These are phyloP conservation scores for Naganishia friedmannii DNA, from an alignment of 768 basidiomycete genomes.

Conservation along the genomic window DNA sequence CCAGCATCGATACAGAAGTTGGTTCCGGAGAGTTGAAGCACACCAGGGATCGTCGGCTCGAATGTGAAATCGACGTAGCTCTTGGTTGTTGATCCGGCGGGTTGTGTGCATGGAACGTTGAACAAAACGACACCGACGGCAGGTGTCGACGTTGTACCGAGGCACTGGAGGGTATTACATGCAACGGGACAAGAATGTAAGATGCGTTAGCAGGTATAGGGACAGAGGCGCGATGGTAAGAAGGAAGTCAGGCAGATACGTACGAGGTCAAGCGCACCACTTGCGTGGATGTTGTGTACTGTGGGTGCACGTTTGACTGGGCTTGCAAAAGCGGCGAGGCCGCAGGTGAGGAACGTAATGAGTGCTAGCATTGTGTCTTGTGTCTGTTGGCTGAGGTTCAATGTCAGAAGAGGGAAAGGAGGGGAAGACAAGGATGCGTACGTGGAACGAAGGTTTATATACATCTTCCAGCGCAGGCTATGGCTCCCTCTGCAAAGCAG, in stretches of 20 bases:
- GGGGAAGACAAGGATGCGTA: too few species aligned
- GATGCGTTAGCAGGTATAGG: background rate
- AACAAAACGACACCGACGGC: slow-evolving; percentile 4
- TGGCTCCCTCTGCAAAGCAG: too few species aligned
- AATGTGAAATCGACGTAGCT: slow-evolving; percentile 2
- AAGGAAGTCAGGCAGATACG: too few species aligned
- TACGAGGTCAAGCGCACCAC: background rate
- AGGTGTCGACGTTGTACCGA: background rate
- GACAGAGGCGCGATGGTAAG: background rate
- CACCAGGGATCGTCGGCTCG: background rate
- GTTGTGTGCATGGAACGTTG: slow-evolving; percentile 21
- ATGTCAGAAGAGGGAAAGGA: too few species aligned
- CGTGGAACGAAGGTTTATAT: too few species aligned
- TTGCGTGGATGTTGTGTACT: slow-evolving; percentile 3
- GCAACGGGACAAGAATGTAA: too few species aligned
- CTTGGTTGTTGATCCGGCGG: background rate
- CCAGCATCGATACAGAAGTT: slow-evolving; percentile 37
- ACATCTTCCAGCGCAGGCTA: too few species aligned
- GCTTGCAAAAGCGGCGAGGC: background rate
- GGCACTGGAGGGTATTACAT: slow-evolving; percentile 1
- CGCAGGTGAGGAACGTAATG: background rate
- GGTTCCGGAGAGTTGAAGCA: slow-evolving; percentile 24
- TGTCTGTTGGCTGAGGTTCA: too few species aligned
- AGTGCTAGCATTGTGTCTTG: too few species aligned
- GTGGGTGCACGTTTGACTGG: slow-evolving; percentile 9